Evolutionary conservation across 805 yeast genomes (phyloP), one percentile per base, ranked within the genome.

Genomic region (Ogataea haglerorum): DNA sequence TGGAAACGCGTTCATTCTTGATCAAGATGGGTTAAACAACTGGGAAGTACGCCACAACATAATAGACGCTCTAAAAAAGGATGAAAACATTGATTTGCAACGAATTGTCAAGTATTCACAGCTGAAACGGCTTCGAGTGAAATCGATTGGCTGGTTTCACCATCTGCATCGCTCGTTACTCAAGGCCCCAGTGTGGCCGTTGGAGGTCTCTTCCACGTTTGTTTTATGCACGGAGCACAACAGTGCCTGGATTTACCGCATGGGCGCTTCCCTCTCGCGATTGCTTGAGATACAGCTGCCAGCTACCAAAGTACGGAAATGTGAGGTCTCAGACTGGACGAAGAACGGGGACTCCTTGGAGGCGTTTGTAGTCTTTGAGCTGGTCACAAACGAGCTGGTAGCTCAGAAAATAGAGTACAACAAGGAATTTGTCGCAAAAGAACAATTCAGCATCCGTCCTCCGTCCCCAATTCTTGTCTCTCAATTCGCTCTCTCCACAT

Each of bases 91-190:
- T 3, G 31, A 51, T 28, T n/a, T 44, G 15, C 22, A 34, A 5
- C 48, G 39, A 19, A 18, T 53, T 4, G 34, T 56, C 14, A 40
- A 30, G 6, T 36, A 22, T n/a, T 31, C 43, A 2, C 43, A 49
- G 28, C 26, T 57, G 13, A 29, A 36, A 27, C 28, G 30, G 29
- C 36, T 58, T 12, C 45, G 61, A 31, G 38, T 56, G n/a, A 58
- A 54, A 24, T 49, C 58, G 10, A 43, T 57, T 26, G 53, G 39
- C 10, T 52, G 59, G 54, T 36, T 45, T 15, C 34, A 42, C 16
- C 42, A 39, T 3, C 22, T 42, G 9, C 26, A 42, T 10, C 10
- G 10, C 8, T 10, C 32, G 4, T 14, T 18, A 16, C n/a, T 38
- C 1, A 22, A 18, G 7, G 13, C 34, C 7, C 46, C 49, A 2